A percentile compares a stretch with the other conserved stretches of the same genome.
Conservation (phyloP, 805 yeast species). For the Saturnispora halmiae region DNA sequence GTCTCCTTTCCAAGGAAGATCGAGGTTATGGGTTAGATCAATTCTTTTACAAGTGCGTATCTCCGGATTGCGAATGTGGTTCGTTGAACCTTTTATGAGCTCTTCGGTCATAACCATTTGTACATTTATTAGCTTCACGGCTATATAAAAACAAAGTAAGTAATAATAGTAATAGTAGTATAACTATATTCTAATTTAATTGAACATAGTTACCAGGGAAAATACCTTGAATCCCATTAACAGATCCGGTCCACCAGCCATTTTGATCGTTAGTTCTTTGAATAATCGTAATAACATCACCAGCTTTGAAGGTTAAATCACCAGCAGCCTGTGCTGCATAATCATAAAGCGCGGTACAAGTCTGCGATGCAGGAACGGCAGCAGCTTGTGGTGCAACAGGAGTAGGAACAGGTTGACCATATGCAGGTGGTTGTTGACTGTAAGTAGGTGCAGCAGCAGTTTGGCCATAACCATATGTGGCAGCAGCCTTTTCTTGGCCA, state of each 20-base stretch:
- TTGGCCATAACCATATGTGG: conserved; percentile 15
- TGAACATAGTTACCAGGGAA: conserved; percentile 97
- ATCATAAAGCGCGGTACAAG: conserved; percentile 86
- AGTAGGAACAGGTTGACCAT: conserved; percentile 29
- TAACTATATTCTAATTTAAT: conserved; percentile 41
- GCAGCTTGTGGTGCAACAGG: conserved; percentile 24
- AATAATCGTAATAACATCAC: conserved; percentile 73
- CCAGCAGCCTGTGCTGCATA: conserved; percentile 91
- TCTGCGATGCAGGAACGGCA: conserved; percentile 36
- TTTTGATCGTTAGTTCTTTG: conserved; percentile 76
- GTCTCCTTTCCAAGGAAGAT: background rate
- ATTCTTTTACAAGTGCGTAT: conserved; percentile 10
- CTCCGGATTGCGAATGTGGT: conserved; percentile 4
- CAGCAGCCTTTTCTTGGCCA: conserved; percentile 20
- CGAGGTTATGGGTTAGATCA: conserved; percentile 2
- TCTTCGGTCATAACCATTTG: conserved; percentile 11
- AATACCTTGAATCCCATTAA: conserved; percentile 78
- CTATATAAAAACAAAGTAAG: conserved; percentile 1
- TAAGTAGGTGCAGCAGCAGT: conserved; percentile 22
- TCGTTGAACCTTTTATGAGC: conserved; percentile 1
- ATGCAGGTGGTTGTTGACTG: conserved; percentile 22
- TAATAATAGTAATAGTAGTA: background rate
- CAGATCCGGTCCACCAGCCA: conserved; percentile 97
- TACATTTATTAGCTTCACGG: too few relatives aligned
- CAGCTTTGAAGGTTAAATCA: conserved; percentile 80